These are phyloP conservation scores for Malania oleifera DNA, from an alignment of 164 flowering plant genomes.

Conservation along the genomic window DNA sequence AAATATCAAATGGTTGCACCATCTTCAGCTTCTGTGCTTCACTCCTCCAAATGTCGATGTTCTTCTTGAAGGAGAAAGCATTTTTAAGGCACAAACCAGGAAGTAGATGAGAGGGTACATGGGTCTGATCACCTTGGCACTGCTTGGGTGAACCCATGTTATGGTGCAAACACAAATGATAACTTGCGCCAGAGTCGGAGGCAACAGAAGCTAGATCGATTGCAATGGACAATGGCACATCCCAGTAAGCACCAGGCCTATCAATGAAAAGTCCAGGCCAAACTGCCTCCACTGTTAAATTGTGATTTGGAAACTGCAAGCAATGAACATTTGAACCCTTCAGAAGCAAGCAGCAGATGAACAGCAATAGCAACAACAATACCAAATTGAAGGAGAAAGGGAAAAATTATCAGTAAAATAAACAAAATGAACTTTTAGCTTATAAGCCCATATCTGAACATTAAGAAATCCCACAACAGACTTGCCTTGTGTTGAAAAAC, in stretches of 20 bases:
- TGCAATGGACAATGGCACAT: conserved; percentile 3
- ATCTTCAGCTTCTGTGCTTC: not conserved
- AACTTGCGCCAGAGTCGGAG: not conserved
- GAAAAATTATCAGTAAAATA: too few relatives aligned
- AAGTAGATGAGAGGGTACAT: not conserved
- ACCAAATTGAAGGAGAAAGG: too few relatives aligned
- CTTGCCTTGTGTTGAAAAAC: not conserved
- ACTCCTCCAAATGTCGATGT: not conserved
- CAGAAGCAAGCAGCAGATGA: too few relatives aligned
- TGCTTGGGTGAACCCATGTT: not conserved
- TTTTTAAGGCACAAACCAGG: not conserved
- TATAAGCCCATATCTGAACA: too few relatives aligned
- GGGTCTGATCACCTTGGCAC: not conserved
- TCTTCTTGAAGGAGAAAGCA: not conserved
- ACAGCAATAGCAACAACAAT: too few relatives aligned
- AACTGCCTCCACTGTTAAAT: not conserved
- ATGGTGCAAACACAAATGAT: conserved; percentile 1
- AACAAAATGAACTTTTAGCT: too few relatives aligned
- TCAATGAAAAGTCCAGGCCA: not conserved
- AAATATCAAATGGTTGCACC: not conserved
- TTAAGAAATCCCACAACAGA: too few relatives aligned
- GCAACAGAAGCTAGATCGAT: not conserved
- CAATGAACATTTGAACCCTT: too few relatives aligned
- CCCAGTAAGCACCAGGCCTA: not conserved
- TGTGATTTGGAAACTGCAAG: not conserved